Evolutionary conservation across 208 protist genomes (phyloP), one percentile per base, ranked within the genome.

Genomic region (Trypanosoma platydactyli): DNA sequence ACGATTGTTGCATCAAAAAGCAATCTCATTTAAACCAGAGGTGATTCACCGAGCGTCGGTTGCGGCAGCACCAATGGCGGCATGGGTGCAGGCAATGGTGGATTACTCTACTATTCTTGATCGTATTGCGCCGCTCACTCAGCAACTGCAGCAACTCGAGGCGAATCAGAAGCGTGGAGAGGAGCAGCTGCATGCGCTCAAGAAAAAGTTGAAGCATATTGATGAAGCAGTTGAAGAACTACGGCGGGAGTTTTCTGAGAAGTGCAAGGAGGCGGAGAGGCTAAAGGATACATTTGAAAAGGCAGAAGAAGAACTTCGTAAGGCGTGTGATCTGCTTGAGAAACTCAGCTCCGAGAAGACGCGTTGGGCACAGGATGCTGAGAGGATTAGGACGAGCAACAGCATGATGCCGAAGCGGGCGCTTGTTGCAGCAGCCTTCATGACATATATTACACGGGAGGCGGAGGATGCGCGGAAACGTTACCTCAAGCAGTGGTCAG

Each of bases 51-150:
- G 95, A 35, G 94, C 94, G 48, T 97, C 89, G 25, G 66, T 91
- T 33, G 97, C 98, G 0, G 97, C 97, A 15, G 94, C 95, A 11
- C 97, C 98, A 64, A 92, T 99, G 76, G 98, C 98, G 13, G 84
- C 89, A 63, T 99, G 98, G 98, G 96, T 99, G 18, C 96, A 92
- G 71, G 98, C 98, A 12, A 97, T 97, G 78, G 63, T 99, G 2
- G 72, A 97, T 68, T 99, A 98, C 88, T 83, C 97, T 24, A 81
- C 77, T 33, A 98, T 99, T 48, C 84, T 98, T 62, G 86, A 98
- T 53, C 77, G 88, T 52, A 95, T 96, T 49, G 77, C 81, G 15
- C 95, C 95, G 12, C 83, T 98, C 15, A 91, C 85, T 22, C 45
- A 67, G 15, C 86, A 97, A 78, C 68, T 96, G n/a, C 76, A 92